These are phyloP conservation scores for Aspergillus ochraceoroseus DNA, from an alignment of 2,329 filamentous ascomycete genomes.

Conservation along the genomic window DNA sequence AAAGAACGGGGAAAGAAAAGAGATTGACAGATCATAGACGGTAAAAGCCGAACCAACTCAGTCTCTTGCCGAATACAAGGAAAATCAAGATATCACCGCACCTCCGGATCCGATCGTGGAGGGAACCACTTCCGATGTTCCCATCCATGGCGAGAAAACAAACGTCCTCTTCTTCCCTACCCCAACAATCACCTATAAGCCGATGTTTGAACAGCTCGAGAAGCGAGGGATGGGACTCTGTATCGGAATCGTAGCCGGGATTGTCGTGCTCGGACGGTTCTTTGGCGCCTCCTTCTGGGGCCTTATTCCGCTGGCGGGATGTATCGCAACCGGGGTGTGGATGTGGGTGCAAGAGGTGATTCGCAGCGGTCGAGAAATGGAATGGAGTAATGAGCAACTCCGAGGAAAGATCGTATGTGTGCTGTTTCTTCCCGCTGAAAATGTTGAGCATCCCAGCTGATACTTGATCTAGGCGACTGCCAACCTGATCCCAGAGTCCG, in stretches of 20 bases:
- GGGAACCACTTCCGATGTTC: conserved; percentile 84
- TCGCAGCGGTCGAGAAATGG: conserved; percentile 71
- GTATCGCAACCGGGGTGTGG: conserved; percentile 71
- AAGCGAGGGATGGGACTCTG: conserved; percentile 67
- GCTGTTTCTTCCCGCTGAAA: background rate
- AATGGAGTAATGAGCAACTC: conserved; percentile 83
- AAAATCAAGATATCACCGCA: conserved; percentile 82
- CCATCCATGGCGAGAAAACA: conserved; percentile 93
- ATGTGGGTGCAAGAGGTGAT: conserved; percentile 88
- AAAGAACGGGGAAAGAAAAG: no score
- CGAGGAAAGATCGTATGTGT: conserved; percentile 66
- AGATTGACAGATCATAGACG: conserved; percentile 49
- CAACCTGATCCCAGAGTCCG: conserved; percentile 87
- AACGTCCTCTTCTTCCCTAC: conserved; percentile 95
- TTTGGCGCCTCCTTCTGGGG: conserved; percentile 75
- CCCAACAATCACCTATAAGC: conserved; percentile 81
- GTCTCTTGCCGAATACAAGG: conserved; percentile 71
- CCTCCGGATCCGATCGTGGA: conserved; percentile 80
- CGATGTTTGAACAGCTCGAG: conserved; percentile 75
- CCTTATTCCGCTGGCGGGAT: conserved; percentile 66
- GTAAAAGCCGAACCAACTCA: conserved; percentile 67
- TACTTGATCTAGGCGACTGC: conserved; percentile 57
- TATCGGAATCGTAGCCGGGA: conserved; percentile 63
- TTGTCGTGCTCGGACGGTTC: conserved; percentile 70
- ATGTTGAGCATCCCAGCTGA: conserved; percentile 2